Evolutionary conservation across 176 grass and related monocot genomes (phyloP), one percentile per base, ranked within the genome.

Genomic region (Rhynchospora tenuis): DNA sequence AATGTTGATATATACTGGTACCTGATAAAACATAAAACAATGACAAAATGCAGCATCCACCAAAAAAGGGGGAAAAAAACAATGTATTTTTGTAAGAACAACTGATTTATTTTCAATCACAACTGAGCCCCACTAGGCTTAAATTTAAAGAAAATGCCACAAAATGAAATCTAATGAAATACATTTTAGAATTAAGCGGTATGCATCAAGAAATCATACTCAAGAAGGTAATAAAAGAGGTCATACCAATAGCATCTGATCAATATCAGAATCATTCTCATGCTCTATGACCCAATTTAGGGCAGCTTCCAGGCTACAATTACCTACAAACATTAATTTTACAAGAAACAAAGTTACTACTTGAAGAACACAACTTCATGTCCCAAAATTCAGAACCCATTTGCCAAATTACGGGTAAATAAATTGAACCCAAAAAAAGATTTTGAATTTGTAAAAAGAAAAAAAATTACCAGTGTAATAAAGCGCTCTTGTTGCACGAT

Each of bases 211-310:
- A 73, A 73, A 73, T 24, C 44, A 43, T 23, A 1, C 24, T 50
- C n/a, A 50, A 73, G 44, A 73, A 20, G 20, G 44, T 23, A 73
- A 8, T 43, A 9, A 7, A 45, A 87, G 66, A 88, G 61, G 79
- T 61, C 84, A 31, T 91, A 98, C 96, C 89, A 78, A 46, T 81
- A 89, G 91, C 64, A 89, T 79, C 84, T 88, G 89, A 85, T 98
- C 96, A 87, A 95, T 93, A 68, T 93, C 89, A 76, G 93, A 83
- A 68, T 95, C 93, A 87, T 81, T 87, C 87, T 98, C 92, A 93
- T 98, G 96, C 74, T 93, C 91, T n/a, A 95, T 73, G 85, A 93
- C 78, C 96, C 96, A 98, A 48, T 88, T 86, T 86, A 93, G 64
- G 0, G 89, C 93, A 86, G 85, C 90, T 81, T 98, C 89, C 76